A percentile compares a stretch with the other conserved stretches of the same genome.
These are phyloP conservation scores for Vaccinium vitisidaea DNA, from an alignment of 148 eudicot species.

Conservation along the genomic window DNA sequence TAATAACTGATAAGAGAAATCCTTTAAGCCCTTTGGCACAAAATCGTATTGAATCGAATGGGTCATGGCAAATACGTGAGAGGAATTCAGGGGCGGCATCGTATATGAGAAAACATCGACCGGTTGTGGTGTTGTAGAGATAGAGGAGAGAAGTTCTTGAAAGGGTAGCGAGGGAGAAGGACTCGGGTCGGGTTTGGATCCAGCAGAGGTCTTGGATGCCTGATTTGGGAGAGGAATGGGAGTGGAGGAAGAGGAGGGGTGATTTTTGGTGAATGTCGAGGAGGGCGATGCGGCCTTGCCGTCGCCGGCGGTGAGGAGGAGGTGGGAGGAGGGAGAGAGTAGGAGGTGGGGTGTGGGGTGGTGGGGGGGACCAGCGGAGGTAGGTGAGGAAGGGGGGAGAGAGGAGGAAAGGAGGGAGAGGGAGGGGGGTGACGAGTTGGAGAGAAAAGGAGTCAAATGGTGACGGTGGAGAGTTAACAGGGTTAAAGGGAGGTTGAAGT, in stretches of 20 bases:
- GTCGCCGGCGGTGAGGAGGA: conserved; percentile 75
- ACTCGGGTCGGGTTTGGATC: conserved; percentile 63
- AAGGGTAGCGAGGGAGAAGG: conserved; percentile 65
- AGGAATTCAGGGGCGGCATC: conserved; percentile 66
- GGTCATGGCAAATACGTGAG: conserved; percentile 74
- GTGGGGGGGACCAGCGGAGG: conserved; percentile 74
- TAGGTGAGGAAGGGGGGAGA: conserved; percentile 81
- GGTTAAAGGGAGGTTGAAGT: too few relatives aligned
- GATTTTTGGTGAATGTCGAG: conserved; percentile 51
- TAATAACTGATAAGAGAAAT: conserved; percentile 48
- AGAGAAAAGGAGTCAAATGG: conserved; percentile 75
- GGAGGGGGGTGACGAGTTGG: conserved; percentile 72
- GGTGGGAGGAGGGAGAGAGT: conserved; percentile 36
- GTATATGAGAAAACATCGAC: conserved; percentile 73
- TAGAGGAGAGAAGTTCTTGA: conserved; percentile 68
- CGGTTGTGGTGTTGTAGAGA: conserved; percentile 52
- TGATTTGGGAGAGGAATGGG: conserved; percentile 29
- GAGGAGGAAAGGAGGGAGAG: conserved; percentile 64
- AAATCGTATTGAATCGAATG: conserved; percentile 70
- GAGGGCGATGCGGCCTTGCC: conserved; percentile 78
- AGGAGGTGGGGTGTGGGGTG: conserved; percentile 15
- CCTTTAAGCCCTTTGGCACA: conserved; percentile 71
- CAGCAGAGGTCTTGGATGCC: conserved; percentile 90
- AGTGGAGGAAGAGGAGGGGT: conserved; percentile 50
- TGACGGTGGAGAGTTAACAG: conserved; percentile 42